Evolutionary conservation across 257 asterid species (phyloP).

Genomic region (Rehmannia glutinosa): DNA sequence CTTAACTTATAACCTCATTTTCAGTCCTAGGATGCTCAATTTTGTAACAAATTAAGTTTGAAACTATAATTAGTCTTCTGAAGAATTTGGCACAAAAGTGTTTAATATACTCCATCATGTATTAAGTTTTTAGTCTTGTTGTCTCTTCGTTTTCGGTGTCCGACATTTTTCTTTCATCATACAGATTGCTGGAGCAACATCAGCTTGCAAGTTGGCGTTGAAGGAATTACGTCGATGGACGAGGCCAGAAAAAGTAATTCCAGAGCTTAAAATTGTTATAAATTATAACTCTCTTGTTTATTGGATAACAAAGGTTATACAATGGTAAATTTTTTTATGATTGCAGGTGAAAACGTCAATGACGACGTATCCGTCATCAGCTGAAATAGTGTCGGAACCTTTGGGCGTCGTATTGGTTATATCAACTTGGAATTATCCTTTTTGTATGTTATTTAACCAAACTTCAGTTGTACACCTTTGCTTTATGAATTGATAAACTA

Average conservation of each 20-base stretch:
- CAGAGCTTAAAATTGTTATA: neutral
- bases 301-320: no score
- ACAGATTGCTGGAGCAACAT: slow-evolving; percentile 45
- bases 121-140: no score
- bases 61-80: no score
- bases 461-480: neutral
- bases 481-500: neutral
- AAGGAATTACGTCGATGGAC: slow-evolving; percentile 51
- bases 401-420: slow-evolving; percentile 71
- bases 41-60: no score
- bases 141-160: no score
- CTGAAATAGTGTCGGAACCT: slow-evolving; percentile 82
- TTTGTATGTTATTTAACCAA: slow-evolving; percentile 51
- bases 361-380: slow-evolving; percentile 74
- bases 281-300: no score
- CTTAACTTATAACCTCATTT: no score
- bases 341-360: slow-evolving; percentile 76
- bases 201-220: slow-evolving; percentile 49
- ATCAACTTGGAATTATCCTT: slow-evolving; percentile 95
- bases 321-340: neutral
- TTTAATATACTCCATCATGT: no score
- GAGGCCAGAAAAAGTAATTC: slow-evolving; percentile 83
- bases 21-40: no score
- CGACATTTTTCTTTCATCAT: neutral
- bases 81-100: no score